Evolutionary conservation across 768 basidiomycete genomes (phyloP), one percentile per base, ranked within the genome.

Genomic region (Austroboletus eburneus): DNA sequence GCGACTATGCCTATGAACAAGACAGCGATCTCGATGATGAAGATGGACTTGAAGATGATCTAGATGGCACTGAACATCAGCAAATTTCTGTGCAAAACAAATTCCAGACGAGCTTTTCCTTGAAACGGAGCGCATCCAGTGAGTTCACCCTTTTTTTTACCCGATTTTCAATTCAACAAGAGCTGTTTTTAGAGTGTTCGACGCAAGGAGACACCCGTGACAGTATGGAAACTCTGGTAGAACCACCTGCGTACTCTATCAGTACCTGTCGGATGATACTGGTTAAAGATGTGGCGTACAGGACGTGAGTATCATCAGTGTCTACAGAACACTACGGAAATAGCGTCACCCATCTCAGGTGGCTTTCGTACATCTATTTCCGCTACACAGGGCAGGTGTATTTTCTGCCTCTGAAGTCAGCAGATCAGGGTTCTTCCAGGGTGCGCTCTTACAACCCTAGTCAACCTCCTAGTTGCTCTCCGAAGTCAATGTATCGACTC

Each of bases 401-500:
- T 30, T 64, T 64, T 42, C 35, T 45, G 14, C 48, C 57, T 17
- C 33, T 64, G 38, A 66, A 59, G 43, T 62, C 64, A 21, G 43
- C 49, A 5, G 45, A n/a, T n/a, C n/a, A 14, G 12, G 34, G 20
- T 16, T 5, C 46, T 22, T 16, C 51, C 25, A 20, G 5, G 8
- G 17, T 8, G 13, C 43, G 13, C 5, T 18, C 13, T 3, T 34
- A 32, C 8, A 24, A 14, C n/a, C 17, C n/a, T 5, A 35, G 14
- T 12, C 32, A 21, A 0, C 36, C 47, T 18, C 52, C 56, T 5
- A 1, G 39, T 17, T 69, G 67, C 21, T 69, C 67, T 16, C 67
- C 69, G 46, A 69, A 70, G 56, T 69, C 67, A 9, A 69, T 70
- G 69, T 70, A 67, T 53, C 64, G 67, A 42, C 54, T 69, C 9